A percentile compares a stretch with the other conserved stretches of the same genome.
phyloP scores from a whole-genome alignment of 495 filamentous ascomycete genomes.

The Chaetomium fimeti region DNA sequence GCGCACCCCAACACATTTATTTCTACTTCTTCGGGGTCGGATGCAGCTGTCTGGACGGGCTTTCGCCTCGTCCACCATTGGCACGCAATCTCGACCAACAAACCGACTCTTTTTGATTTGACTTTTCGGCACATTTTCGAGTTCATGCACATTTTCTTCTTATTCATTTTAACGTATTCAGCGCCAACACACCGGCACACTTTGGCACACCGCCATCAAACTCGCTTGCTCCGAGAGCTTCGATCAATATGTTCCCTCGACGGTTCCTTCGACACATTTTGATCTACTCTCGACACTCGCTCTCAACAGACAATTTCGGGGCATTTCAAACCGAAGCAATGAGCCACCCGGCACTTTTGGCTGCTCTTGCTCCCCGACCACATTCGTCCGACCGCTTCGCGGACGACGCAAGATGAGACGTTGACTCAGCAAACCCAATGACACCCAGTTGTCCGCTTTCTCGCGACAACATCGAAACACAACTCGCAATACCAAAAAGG shows the following conservation, averaged over 20 bases:
- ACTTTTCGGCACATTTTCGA: background rate
- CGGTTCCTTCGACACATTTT: slow-evolving; percentile 4
- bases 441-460: background rate
- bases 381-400: slow-evolving; percentile 2
- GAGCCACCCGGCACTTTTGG: slow-evolving; percentile 6
- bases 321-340: background rate
- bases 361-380: slow-evolving; percentile 12
- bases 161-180: slow-evolving; percentile 8
- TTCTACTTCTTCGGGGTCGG: background rate
- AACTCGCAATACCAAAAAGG: background rate
- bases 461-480: background rate
- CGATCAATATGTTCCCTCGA: background rate
- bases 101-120: background rate
- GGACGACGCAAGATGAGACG: slow-evolving; percentile 16
- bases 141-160: slow-evolving; percentile 1
- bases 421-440: slow-evolving; percentile 2
- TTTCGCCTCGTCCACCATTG: slow-evolving; percentile 7
- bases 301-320: slow-evolving; percentile 13
- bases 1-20: background rate
- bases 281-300: background rate
- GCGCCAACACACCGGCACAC: slow-evolving; percentile 21
- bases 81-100: slow-evolving; percentile 1
- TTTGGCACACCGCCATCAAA: slow-evolving; percentile 15
- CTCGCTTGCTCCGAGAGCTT: slow-evolving; percentile 9
- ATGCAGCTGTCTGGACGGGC: slow-evolving; percentile 12